These are phyloP conservation scores for Aspergillus taichungensis DNA, from an alignment of 495 filamentous ascomycete genomes.

Conservation along the genomic window DNA sequence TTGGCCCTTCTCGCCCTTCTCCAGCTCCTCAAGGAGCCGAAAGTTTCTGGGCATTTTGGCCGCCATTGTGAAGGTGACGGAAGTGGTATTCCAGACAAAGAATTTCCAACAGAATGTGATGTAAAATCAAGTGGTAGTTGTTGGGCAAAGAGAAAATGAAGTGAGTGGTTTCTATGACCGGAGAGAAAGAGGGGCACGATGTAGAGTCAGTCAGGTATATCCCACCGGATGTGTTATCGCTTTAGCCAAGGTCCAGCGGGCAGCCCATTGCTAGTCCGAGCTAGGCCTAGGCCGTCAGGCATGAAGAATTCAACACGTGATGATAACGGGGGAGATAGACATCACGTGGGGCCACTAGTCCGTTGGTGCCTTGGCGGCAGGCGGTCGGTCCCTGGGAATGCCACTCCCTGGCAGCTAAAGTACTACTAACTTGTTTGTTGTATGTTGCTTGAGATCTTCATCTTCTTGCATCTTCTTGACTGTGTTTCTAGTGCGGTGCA, in stretches of 20 bases:
- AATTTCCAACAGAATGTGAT: background rate
- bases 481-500: no score
- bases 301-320: constrained; percentile 12
- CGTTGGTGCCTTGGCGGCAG: constrained; percentile 24
- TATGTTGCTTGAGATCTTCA: background rate
- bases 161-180: constrained; percentile 15
- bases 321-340: constrained; percentile 8
- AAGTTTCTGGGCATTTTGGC: constrained; percentile 95
- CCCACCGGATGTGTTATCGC: constrained; percentile 2
- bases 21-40: constrained; percentile 89
- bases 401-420: constrained; percentile 18
- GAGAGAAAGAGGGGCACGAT: constrained; percentile 18
- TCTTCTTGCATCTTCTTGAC: no score
- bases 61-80: constrained; percentile 41
- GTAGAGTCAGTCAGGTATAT: constrained; percentile 1
- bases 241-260: no score
- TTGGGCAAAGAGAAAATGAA: constrained; percentile 6
- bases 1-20: constrained; percentile 96
- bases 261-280: no score
- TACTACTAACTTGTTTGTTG: background rate
- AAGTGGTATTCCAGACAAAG: background rate
- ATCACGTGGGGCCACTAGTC: constrained; percentile 30
- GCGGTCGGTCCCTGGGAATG: constrained; percentile 20
- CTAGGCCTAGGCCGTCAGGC: background rate
- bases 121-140: background rate